Evolutionary conservation across 345 rosid species (phyloP).

Genomic region (Populus simonii): DNA sequence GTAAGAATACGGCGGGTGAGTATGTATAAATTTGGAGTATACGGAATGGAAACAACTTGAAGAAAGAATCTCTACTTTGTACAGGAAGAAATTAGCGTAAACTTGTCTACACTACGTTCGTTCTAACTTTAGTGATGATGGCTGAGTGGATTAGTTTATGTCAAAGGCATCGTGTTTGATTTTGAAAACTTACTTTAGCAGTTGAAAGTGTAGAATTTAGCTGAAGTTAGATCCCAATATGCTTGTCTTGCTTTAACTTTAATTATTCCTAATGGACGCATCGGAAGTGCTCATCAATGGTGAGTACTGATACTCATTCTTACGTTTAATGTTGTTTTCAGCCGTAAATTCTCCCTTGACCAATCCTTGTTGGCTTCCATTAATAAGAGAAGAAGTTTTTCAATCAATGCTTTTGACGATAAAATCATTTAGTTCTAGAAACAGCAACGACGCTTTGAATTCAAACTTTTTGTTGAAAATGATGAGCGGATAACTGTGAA

Average conservation of each 20-base stretch:
- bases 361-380: neutral
- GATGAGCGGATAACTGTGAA: neutral
- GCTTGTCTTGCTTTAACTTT: neutral
- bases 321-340: neutral
- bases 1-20: neutral
- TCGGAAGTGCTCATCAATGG: neutral
- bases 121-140: neutral
- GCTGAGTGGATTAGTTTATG: neutral
- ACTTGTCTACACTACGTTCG: neutral
- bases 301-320: neutral
- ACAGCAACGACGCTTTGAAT: neutral
- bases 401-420: neutral
- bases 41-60: too few relatives aligned
- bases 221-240: neutral
- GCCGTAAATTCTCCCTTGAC: conserved; percentile 1
- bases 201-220: neutral
- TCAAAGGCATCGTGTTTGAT: neutral
- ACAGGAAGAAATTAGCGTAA: too few relatives aligned
- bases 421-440: neutral
- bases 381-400: neutral
- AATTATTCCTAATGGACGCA: neutral
- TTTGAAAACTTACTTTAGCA: neutral
- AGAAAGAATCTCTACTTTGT: too few relatives aligned
- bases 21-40: too few relatives aligned
- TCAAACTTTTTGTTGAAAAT: neutral